phyloP scores from a whole-genome alignment of 257 asterid species.

The Solanum bukasovii region DNA sequence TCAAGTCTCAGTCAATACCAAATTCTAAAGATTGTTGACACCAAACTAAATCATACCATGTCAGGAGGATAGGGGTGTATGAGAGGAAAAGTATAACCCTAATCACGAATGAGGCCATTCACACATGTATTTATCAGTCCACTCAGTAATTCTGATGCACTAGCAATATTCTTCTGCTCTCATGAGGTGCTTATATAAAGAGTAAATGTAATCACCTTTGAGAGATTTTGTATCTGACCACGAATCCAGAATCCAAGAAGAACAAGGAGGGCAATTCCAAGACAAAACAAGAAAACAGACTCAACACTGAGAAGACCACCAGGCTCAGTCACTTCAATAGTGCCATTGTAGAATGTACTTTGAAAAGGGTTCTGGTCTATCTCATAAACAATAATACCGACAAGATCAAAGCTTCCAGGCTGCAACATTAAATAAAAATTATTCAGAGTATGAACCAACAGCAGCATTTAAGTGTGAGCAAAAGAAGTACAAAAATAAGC shows the following conservation, averaged over 20 bases:
- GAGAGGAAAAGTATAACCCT: background rate
- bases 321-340: conserved; percentile 81
- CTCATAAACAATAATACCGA: conserved; percentile 81
- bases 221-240: conserved; percentile 50
- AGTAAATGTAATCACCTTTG: conserved; percentile 50
- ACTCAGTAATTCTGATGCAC: background rate
- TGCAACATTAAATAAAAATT: conserved; percentile 12
- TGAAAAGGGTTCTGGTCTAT: conserved; percentile 74
- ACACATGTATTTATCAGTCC: background rate
- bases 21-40: background rate
- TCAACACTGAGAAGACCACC: conserved; percentile 87
- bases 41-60: background rate
- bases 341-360: conserved; percentile 81
- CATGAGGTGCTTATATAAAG: background rate
- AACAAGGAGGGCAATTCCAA: conserved; percentile 58
- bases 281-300: conserved; percentile 84
- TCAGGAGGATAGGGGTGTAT: background rate
- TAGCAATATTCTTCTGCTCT: background rate
- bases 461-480: background rate
- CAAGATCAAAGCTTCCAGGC: conserved; percentile 92
- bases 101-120: background rate
- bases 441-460: background rate
- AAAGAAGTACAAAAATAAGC: background rate
- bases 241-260: conserved; percentile 65
- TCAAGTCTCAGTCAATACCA: background rate